Percentiles rank a stretch among this genome's conserved stretches.
Evolutionary conservation across 169 alveolate species (phyloP).

Genomic region (Plasmodium yoelii): DNA sequence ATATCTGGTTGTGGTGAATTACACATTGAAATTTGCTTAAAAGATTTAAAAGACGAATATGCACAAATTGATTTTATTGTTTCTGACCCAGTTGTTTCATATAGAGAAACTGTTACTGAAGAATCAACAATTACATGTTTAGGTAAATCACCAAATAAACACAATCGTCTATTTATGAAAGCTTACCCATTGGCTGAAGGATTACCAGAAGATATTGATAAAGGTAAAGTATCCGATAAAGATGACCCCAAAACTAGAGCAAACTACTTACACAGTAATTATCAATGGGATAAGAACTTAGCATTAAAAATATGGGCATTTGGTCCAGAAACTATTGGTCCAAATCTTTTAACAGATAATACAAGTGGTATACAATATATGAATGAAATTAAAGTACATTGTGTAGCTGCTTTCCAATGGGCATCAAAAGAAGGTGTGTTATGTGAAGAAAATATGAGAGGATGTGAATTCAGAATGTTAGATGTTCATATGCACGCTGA

Average conservation of each 20-base stretch:
- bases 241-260: slow-evolving; percentile 97
- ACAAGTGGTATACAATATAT: slow-evolving; percentile 98
- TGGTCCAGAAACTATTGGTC: slow-evolving; percentile 99
- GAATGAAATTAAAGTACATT: slow-evolving; percentile 98
- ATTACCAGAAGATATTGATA: slow-evolving; percentile 96
- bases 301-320: slow-evolving; percentile 99
- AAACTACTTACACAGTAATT: slow-evolving; percentile 93
- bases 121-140: slow-evolving; percentile 94
- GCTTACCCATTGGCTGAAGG: slow-evolving; percentile 98
- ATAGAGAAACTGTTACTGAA: slow-evolving; percentile 98
- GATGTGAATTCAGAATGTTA: slow-evolving; percentile 96
- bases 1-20: slow-evolving; percentile 99
- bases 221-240: slow-evolving; percentile 92
- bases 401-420: slow-evolving; percentile 99
- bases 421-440: slow-evolving; percentile 99
- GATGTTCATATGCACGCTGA: slow-evolving; percentile 99
- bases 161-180: slow-evolving; percentile 97
- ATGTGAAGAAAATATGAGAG: slow-evolving; percentile 99
- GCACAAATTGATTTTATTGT: slow-evolving; percentile 98
- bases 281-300: slow-evolving; percentile 98
- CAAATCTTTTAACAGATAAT: slow-evolving; percentile 96
- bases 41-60: slow-evolving; percentile 98
- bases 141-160: slow-evolving; percentile 99
- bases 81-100: slow-evolving; percentile 99
- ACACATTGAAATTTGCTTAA: slow-evolving; percentile 98